A percentile compares a stretch with the other conserved stretches of the same genome.
phyloP scores from a whole-genome alignment of 495 filamentous ascomycete genomes.

The Hypoxylon cercidicola region DNA sequence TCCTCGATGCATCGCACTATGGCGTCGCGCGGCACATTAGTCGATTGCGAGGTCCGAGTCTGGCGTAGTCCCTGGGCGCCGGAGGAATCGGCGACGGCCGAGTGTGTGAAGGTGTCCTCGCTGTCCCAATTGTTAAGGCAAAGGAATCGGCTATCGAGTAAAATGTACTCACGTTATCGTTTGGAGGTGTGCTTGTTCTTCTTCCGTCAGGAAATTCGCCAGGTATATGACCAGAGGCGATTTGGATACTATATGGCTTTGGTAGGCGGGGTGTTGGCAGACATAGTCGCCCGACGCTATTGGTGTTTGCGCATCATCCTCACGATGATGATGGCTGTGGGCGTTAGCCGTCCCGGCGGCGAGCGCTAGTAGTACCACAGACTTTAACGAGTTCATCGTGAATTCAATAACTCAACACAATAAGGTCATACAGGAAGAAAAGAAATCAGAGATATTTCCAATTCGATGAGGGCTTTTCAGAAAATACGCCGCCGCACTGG shows the following conservation, averaged over 20 bases:
- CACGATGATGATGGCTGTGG: constrained; percentile 23
- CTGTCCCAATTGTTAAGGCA: constrained; percentile 31
- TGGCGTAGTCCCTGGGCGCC: constrained; percentile 45
- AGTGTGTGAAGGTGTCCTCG: constrained; percentile 54
- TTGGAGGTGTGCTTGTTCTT: constrained; percentile 55
- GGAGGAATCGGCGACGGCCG: constrained; percentile 48
- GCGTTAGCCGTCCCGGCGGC: constrained; percentile 29
- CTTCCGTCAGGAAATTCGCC: constrained; percentile 56
- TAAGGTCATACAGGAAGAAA: constrained; percentile 2
- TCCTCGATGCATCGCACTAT: constrained; percentile 74
- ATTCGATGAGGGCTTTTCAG: constrained; percentile 1
- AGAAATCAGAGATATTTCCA: background rate
- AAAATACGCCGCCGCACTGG: background rate
- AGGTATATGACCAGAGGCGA: constrained; percentile 67
- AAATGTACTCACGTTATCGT: constrained; percentile 51
- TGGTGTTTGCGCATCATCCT: constrained; percentile 34
- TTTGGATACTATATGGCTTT: constrained; percentile 62
- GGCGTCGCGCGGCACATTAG: constrained; percentile 60
- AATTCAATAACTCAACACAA: background rate
- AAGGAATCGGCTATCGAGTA: background rate
- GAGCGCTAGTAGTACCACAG: constrained; percentile 35
- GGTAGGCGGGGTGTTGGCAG: constrained; percentile 57
- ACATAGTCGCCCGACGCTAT: constrained; percentile 39
- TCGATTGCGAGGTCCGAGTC: constrained; percentile 58
- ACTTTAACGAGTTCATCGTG: constrained; percentile 37